Evolutionary conservation across 2,329 filamentous ascomycete species (phyloP), one percentile per base, ranked within the genome.

Genomic region (Diatrype stigma): DNA sequence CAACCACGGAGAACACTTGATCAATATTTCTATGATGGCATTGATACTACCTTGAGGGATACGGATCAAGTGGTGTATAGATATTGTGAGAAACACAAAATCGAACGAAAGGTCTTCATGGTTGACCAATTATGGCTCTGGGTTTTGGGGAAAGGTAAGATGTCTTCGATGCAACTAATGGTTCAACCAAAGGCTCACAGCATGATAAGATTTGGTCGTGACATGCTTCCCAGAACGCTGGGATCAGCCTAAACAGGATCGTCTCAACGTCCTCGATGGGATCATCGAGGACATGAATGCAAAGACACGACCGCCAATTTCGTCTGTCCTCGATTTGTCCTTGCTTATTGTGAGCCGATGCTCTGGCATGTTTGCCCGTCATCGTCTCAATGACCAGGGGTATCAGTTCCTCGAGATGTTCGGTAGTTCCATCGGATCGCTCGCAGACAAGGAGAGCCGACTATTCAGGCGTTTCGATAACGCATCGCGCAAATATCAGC

Each of bases 391-490:
- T 21, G 77, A 84, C 55, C 80, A 83, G 50, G 74, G 82, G 28
- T 84, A 81, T 46, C 80, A 84, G 53, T 86, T 87, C 48, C 62
- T 86, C 1, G 83, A 86, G 54, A 86, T 86, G 79, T 87, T 87
- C 53, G 82, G 86, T 56, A 76, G 75, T 14, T 81, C 78, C 2
- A 85, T 87, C 40, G 84, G 83, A 11, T 67, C 65, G 1, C 68
- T 76, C 2, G 79, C 76, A 21, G 76, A 75, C 62, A 72, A 67
- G 37, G 80, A 84, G 61, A 83, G 79, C 0, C 67, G 75, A n/a
- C 72, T 86, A 0, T 86, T 86, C 56, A 70, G 71, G 32, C 70
- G 73, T 14, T 86, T 86, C 67, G 82, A 85, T 53, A 68, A 66
- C 14, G 82, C 82, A 1, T 84, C 81, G 0, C 73, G 71, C 11